Conservation (phyloP, 192 early-diverging fungal genomes). For the Backusella sp. region DNA sequence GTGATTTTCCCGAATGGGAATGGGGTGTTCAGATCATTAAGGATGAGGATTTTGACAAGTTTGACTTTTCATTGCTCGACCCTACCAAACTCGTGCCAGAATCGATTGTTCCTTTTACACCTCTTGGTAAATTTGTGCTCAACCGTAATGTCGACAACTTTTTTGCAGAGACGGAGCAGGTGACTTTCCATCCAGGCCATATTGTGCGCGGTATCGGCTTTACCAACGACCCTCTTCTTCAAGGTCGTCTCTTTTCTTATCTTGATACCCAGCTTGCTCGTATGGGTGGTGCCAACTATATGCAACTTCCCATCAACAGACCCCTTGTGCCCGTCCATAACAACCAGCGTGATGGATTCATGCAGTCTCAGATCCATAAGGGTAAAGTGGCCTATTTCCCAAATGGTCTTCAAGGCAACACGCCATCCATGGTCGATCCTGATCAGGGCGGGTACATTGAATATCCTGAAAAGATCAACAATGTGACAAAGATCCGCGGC, state of each 20-base stretch:
- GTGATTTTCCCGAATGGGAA: slow-evolving; percentile 44
- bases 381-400: slow-evolving; percentile 34
- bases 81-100: slow-evolving; percentile 49
- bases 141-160: slow-evolving; percentile 46
- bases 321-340: slow-evolving; percentile 41
- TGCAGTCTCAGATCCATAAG: slow-evolving; percentile 27
- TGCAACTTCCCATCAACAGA: slow-evolving; percentile 46
- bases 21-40: slow-evolving; percentile 41
- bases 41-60: slow-evolving; percentile 30
- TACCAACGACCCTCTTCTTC: slow-evolving; percentile 43
- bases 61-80: slow-evolving; percentile 45
- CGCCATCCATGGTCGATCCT: slow-evolving; percentile 9
- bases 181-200: slow-evolving; percentile 38
- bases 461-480: slow-evolving; percentile 22
- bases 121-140: slow-evolving; percentile 43
- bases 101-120: slow-evolving; percentile 36
- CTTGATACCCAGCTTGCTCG: slow-evolving; percentile 46
- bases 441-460: slow-evolving; percentile 29
- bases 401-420: slow-evolving; percentile 15
- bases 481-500: slow-evolving; percentile 12
- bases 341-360: slow-evolving; percentile 45
- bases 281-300: slow-evolving; percentile 41
- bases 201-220: slow-evolving; percentile 45
- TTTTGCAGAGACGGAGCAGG: slow-evolving; percentile 49
- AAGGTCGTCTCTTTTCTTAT: slow-evolving; percentile 48